A percentile compares a stretch with the other conserved stretches of the same genome.
These are phyloP conservation scores for Spergularia bocconei DNA, from an alignment of 148 eudicot genomes.

Conservation along the genomic window DNA sequence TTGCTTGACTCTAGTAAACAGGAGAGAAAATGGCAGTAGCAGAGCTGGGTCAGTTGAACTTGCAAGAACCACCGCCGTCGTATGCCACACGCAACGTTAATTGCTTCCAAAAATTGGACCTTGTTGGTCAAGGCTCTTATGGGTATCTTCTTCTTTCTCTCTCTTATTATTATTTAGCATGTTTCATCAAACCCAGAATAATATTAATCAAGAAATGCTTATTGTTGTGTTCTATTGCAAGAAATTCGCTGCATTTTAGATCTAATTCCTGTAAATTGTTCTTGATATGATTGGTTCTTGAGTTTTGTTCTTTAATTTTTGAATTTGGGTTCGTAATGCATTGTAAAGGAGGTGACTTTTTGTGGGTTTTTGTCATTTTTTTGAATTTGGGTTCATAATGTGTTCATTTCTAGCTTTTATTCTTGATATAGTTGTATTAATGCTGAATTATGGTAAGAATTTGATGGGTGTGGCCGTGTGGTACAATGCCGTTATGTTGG, in stretches of 20 bases:
- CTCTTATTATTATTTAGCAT: neutral
- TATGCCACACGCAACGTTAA: slow-evolving; percentile 52
- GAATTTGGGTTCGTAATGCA: neutral
- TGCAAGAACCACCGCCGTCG: slow-evolving; percentile 49
- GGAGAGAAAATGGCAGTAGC: slow-evolving; percentile 42
- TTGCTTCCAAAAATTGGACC: slow-evolving; percentile 51
- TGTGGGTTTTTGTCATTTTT: neutral
- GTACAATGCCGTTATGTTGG: neutral
- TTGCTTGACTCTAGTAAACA: slow-evolving; percentile 7
- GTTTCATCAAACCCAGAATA: neutral
- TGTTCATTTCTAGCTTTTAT: too few species aligned
- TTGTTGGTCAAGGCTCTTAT: slow-evolving; percentile 28
- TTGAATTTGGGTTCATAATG: neutral
- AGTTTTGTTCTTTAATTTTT: neutral
- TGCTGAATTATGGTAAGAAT: neutral
- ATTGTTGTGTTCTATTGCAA: too few species aligned
- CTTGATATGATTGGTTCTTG: neutral
- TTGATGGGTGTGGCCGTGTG: neutral
- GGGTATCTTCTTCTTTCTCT: slow-evolving; percentile 8
- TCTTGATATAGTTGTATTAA: too few species aligned
- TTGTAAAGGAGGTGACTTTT: neutral
- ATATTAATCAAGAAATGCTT: too few species aligned
- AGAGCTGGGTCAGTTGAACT: slow-evolving; percentile 52
- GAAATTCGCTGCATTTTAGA: neutral
- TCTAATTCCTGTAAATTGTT: neutral